Evolutionary conservation across 1,284 basidiomycete genomes (phyloP), one percentile per base, ranked within the genome.

Genomic region (Apiotrichum laibachii): DNA sequence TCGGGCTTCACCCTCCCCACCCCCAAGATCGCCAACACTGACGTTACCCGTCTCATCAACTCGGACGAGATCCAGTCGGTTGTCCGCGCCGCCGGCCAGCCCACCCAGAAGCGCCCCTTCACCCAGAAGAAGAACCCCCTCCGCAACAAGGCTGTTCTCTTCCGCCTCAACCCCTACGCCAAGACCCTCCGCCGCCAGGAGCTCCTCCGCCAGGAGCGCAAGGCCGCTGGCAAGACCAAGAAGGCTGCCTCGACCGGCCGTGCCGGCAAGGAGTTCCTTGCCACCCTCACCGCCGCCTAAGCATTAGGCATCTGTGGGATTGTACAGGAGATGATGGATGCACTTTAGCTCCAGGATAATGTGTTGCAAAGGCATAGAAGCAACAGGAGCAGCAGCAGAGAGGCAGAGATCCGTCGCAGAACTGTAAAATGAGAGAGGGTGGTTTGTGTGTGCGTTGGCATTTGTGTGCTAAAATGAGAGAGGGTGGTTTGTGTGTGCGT

Each of bases 71-170:
- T 96, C 77, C 92, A 96, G 81, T 89, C 92, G 57, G 89, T 97
- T 73, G 86, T 97, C 71, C 91, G 94, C 75, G 88, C 90, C 56
- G 77, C 79, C 63, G 82, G 81, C 68, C 82, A 82, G 70, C 67
- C 73, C 66, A 80, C 81, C 81, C 68, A 81, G 65, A 79, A 79
- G 77, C 70, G 75, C 76, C 93, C 94, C 67, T 96, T 92, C 90
- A 93, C 92, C 67, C 95, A 98, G 84, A 94, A 94, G 89, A 98
- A 98, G 90, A 98, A 98, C 85, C 93, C 95, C 60, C 86, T 96
- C 75, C 81, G 86, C 82, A 99, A 99, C 90, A 93, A 91, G 83
- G 89, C 86, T 62, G 84, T 97, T 72, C 87, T 99, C 78, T 97
- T 95, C 92, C 88, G 94, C 73, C 86, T 99, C 82, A 99, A 99